Conservation (phyloP, 805 yeast genomes). For the Kodamaea laetipori region DNA sequence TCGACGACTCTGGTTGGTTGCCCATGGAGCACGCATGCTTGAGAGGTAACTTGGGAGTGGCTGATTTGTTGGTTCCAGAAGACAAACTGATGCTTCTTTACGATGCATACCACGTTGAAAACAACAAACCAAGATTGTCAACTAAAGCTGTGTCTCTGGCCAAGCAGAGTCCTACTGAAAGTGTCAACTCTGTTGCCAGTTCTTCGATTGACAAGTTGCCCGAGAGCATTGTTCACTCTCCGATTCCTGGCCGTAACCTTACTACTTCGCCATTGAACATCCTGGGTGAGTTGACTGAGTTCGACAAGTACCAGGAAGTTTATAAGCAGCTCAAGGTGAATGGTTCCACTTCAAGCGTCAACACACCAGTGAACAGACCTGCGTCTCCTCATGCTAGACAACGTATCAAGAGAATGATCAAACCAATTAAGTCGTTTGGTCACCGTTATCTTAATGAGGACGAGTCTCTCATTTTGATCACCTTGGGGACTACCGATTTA, state of each 20-base stretch:
- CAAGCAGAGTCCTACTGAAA: conserved; percentile 14
- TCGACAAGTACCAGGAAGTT: conserved; percentile 31
- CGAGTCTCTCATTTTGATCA: conserved; percentile 74
- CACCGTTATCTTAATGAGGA: conserved; percentile 66
- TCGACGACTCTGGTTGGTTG: conserved; percentile 91
- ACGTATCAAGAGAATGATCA: conserved; percentile 22
- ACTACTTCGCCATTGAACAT: neutral
- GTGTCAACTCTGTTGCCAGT: conserved; percentile 12
- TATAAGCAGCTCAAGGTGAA: conserved; percentile 41
- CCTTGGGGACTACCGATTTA: conserved; percentile 83
- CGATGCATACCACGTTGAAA: conserved; percentile 40
- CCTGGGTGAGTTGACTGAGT: conserved; percentile 20
- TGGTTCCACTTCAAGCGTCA: conserved; percentile 17
- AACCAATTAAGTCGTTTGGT: conserved; percentile 81
- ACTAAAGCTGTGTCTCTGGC: conserved; percentile 6
- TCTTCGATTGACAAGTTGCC: conserved; percentile 41
- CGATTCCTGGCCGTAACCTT: conserved; percentile 1
- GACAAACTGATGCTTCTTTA: conserved; percentile 36
- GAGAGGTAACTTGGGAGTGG: conserved; percentile 78
- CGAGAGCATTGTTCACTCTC: conserved; percentile 18
- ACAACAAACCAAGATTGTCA: conserved; percentile 28
- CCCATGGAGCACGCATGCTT: conserved; percentile 96
- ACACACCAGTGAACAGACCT: neutral
- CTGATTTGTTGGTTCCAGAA: conserved; percentile 59
- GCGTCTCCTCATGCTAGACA: conserved; percentile 21